Evolutionary conservation across 331 rosid genomes (phyloP).

Genomic region (Cydonia oblonga): DNA sequence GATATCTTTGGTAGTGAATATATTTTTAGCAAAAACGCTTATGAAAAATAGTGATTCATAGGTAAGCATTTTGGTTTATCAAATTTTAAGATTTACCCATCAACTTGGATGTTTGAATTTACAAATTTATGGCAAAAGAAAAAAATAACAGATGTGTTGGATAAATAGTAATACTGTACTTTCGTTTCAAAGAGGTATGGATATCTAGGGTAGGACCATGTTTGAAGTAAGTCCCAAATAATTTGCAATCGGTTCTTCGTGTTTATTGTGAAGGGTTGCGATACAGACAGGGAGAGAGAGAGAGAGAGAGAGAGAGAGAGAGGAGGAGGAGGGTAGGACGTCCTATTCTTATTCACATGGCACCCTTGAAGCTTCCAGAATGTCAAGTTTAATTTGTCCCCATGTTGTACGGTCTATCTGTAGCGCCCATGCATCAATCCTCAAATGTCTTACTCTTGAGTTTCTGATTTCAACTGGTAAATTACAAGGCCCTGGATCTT

Average conservation of each 20-base stretch:
- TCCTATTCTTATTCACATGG: slow-evolving; percentile 30
- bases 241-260: neutral
- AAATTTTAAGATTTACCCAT: neutral
- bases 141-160: too few species aligned
- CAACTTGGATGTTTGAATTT: neutral
- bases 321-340: slow-evolving; percentile 11
- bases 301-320: too few species aligned
- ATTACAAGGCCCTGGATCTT: neutral
- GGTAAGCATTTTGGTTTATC: too few species aligned
- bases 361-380: neutral
- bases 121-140: neutral
- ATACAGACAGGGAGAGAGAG: neutral
- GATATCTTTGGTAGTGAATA: too few species aligned
- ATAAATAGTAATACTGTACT: neutral
- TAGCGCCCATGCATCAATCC: neutral
- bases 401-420: neutral
- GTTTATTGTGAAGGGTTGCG: neutral
- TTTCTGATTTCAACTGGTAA: neutral
- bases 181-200: neutral
- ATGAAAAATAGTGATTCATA: too few species aligned
- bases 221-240: neutral
- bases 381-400: neutral
- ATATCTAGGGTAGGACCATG: neutral
- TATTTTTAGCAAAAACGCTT: too few species aligned
- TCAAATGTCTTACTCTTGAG: neutral